A percentile compares a stretch with the other conserved stretches of the same genome.
phyloP scores from a whole-genome alignment of 441 rosid genomes.

The Pelargonium fulgidum region DNA sequence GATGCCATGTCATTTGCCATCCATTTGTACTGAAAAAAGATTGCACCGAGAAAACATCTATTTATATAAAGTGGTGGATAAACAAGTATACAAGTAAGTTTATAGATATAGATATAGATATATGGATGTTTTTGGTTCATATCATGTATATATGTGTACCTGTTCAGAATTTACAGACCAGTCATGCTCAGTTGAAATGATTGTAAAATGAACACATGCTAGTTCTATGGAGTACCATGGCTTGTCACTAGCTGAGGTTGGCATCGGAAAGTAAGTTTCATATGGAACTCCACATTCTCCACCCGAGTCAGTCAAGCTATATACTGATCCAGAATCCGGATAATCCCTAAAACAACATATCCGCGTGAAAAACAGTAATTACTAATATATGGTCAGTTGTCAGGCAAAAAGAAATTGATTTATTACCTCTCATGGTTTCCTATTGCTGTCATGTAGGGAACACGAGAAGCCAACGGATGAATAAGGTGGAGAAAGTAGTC shows the following conservation, averaged over 20 bases:
- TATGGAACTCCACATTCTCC: constrained; percentile 71
- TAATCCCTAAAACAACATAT: constrained; percentile 36
- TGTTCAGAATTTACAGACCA: constrained; percentile 40
- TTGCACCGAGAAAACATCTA: neutral
- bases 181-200: constrained; percentile 53
- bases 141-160: constrained; percentile 14
- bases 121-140: neutral
- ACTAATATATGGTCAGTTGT: too few species aligned
- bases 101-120: too few species aligned
- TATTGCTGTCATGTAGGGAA: constrained; percentile 58
- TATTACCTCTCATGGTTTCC: constrained; percentile 43
- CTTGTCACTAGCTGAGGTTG: constrained; percentile 45
- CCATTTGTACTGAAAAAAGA: constrained; percentile 40
- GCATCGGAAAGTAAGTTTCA: constrained; percentile 61
- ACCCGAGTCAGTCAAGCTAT: constrained; percentile 49
- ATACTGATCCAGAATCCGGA: constrained; percentile 32
- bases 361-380: too few species aligned
- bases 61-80: too few species aligned
- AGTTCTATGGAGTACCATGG: constrained; percentile 63
- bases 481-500: constrained; percentile 56
- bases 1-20: constrained; percentile 50
- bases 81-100: too few species aligned
- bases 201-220: constrained; percentile 44
- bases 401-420: too few species aligned
- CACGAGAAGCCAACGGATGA: constrained; percentile 44